Base-by-base conservation (phyloP, 208 protist genomes). In the Leishmania aethiopica region DNA sequence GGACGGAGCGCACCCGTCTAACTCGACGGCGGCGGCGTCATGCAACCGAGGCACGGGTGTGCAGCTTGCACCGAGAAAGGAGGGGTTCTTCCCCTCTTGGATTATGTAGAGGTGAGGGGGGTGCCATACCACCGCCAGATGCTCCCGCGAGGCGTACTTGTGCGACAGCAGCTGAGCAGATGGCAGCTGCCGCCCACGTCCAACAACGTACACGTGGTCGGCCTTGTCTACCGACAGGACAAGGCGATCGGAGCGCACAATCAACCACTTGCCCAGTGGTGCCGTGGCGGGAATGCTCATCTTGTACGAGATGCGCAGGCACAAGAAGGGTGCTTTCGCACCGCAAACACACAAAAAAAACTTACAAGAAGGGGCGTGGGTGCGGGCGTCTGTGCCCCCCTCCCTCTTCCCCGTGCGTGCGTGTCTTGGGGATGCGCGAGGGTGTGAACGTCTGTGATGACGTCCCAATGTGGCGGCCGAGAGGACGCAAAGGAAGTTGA, bases 101-200 rank as follows among this genome's bases (percentile, higher is more conserved):
- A 49, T 37, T 1, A 93, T 62, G 75, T 75, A 86, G 13, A 96
- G 84, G 42, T 82, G 77, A 37, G 87, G 78, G 6, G 85, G 80
- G 45, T 84, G 75, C 86, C 81, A 94, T 37, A 91, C 55, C 7
- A 95, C 64, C 11, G 57, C 80, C 2, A 97, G 59, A 51, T 97
- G 93, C n/a, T 91, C 84, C 22, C 90, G 86, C 11, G 93, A 95
- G 55, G 88, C 82, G 77, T 97, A 97, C 76, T 89, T 88, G 73
- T 83, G 37, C 35, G 87, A 64, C 6, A 97, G 84, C 19, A 82
- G 77, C 82, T 97, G 93, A 5, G 80, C 64, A 2, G 75, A 32
- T 28, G 93, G 90, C 17, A 97, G 84, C 17, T 77, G 76, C 1
- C 79, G 84, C 60, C 79, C 80, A 17, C 93, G 87, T 7, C 93